Percentiles rank a stretch among this genome's conserved stretches.
phyloP scores from a whole-genome alignment of 805 yeast genomes.

The Candida pseudoglaebosa region DNA sequence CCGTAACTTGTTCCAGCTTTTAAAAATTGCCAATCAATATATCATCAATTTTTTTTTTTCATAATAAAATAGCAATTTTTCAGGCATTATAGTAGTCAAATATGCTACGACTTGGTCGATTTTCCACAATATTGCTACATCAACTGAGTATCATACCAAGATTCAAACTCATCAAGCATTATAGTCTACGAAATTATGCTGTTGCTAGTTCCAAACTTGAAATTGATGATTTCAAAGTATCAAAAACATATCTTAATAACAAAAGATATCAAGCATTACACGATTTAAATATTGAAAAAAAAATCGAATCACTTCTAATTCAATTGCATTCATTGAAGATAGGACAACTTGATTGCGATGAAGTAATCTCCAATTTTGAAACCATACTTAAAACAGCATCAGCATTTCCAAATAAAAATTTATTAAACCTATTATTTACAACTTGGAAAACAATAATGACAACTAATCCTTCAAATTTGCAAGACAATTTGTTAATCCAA shows the following conservation, averaged over 20 bases:
- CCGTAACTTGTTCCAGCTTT: no score
- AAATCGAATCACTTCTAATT: not conserved
- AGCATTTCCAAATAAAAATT: slow-evolving; percentile 14
- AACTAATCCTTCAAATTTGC: not conserved
- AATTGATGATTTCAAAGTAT: not conserved
- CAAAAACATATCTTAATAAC: not conserved
- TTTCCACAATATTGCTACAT: not conserved
- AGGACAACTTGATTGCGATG: not conserved
- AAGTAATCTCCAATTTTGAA: slow-evolving; percentile 16
- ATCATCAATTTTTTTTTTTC: no score
- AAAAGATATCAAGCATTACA: not conserved
- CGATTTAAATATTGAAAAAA: not conserved
- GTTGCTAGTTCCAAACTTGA: not conserved
- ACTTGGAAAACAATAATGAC: slow-evolving; percentile 22
- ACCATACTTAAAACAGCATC: slow-evolving; percentile 21
- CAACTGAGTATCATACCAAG: no score
- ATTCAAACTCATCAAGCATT: not conserved
- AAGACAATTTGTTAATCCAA: slow-evolving; percentile 3
- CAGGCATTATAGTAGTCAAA: not conserved
- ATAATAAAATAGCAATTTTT: not conserved
- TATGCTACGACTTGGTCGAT: slow-evolving; percentile 2
- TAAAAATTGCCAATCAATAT: no score
- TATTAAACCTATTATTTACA: slow-evolving; percentile 17
- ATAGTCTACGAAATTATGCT: not conserved
- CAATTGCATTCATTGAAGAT: not conserved